These are phyloP conservation scores for Microbotryum violaceum DNA, from an alignment of 1,284 basidiomycete species.

Conservation along the genomic window DNA sequence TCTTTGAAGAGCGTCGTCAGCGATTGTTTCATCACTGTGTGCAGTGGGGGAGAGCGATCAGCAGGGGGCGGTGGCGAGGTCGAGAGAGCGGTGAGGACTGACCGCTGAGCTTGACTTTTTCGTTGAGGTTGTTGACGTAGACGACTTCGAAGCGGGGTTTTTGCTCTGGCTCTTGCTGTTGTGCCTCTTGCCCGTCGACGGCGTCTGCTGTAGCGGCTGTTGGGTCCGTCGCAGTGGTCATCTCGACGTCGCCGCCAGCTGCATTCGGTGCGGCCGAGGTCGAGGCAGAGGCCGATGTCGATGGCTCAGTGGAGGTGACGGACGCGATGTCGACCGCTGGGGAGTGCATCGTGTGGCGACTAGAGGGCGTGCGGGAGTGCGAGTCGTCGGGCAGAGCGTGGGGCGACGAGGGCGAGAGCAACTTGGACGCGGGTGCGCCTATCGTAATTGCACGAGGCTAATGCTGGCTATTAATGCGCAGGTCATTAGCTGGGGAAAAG, in stretches of 20 bases:
- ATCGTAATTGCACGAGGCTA: no score
- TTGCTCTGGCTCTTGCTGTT: conserved; percentile 37
- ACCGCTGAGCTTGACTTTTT: conserved; percentile 70
- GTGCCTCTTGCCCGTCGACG: conserved; percentile 22
- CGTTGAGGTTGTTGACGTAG: conserved; percentile 95
- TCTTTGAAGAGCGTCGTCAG: conserved; percentile 82
- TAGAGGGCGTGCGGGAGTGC: not conserved
- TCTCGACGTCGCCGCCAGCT: no score
- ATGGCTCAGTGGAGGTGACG: not conserved
- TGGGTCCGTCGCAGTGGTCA: not conserved
- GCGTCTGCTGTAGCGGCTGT: not conserved
- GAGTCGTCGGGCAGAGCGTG: not conserved
- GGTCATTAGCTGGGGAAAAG: no score
- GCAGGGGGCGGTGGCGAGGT: not conserved
- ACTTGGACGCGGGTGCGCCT: not conserved
- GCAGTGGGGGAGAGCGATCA: not conserved
- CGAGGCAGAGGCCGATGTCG: not conserved
- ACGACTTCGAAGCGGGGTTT: conserved; percentile 61
- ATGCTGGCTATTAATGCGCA: no score
- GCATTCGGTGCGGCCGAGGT: not conserved
- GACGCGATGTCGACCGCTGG: no score
- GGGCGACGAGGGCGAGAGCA: no score
- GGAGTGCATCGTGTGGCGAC: no score
- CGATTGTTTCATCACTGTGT: conserved; percentile 73
- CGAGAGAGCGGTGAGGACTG: conserved; percentile 2